These are phyloP conservation scores for Macrophomina pseudophaseolina DNA, from an alignment of 2,329 filamentous ascomycete species.

Conservation along the genomic window DNA sequence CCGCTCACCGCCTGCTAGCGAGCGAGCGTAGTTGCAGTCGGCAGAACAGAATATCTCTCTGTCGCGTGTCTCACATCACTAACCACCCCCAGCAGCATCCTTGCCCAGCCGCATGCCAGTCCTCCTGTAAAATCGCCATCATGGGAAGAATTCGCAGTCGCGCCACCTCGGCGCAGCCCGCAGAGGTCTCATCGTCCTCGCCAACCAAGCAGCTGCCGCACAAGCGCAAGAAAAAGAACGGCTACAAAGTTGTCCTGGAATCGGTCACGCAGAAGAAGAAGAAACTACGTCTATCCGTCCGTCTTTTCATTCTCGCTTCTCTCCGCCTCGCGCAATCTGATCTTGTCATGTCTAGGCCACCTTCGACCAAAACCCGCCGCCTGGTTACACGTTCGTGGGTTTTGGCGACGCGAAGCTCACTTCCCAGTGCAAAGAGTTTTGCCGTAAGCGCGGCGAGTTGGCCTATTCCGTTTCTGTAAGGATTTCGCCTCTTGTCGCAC, in stretches of 20 bases:
- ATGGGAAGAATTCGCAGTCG: constrained; percentile 20
- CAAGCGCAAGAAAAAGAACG: constrained; percentile 44
- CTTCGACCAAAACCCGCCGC: constrained; percentile 60
- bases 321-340: constrained; percentile 28
- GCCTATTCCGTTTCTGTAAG: constrained; percentile 67
- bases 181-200: background rate
- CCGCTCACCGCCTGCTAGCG: background rate
- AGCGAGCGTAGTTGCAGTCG: constrained; percentile 1
- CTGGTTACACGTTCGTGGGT: constrained; percentile 66
- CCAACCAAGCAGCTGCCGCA: constrained; percentile 31
- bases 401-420: constrained; percentile 65
- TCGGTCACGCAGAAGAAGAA: constrained; percentile 64
- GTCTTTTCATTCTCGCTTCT: constrained; percentile 34
- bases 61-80: constrained; percentile 1
- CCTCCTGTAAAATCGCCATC: background rate
- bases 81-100: constrained; percentile 14
- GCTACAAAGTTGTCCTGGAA: constrained; percentile 65
- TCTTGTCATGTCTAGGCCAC: constrained; percentile 55
- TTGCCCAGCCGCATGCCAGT: constrained; percentile 6
- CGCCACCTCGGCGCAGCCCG: constrained; percentile 14
- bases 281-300: constrained; percentile 58
- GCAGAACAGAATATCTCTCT: background rate
- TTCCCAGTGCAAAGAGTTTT: constrained; percentile 62
- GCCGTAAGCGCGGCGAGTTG: constrained; percentile 58
- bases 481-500: constrained; percentile 28